Evolutionary conservation across 805 yeast genomes (phyloP).

Genomic region (Saturnispora sanitii): DNA sequence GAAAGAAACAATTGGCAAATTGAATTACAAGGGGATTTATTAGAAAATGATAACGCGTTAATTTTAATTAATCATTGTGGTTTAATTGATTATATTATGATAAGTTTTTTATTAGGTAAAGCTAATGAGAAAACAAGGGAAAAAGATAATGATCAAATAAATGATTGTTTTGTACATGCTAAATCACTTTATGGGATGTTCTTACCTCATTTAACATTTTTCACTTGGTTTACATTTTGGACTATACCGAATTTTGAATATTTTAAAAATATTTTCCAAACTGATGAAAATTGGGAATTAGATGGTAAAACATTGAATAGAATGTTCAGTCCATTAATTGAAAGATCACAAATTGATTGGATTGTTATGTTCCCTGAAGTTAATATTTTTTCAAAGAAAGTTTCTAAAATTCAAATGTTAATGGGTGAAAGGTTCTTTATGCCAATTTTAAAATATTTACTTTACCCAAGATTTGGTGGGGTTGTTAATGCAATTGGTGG

Average conservation of each 20-base stretch:
- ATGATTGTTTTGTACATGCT: constrained; percentile 28
- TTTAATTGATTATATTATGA: constrained; percentile 51
- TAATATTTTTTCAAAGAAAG: constrained; percentile 48
- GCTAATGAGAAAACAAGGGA: constrained; percentile 13
- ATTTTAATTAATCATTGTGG: constrained; percentile 55
- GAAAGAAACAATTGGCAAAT: constrained; percentile 30
- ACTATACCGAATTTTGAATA: constrained; percentile 45
- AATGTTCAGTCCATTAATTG: constrained; percentile 25
- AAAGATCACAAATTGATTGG: constrained; percentile 37
- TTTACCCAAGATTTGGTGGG: constrained; percentile 70
- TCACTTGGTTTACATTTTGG: constrained; percentile 65
- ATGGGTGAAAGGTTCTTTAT: constrained; percentile 48
- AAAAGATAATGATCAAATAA: constrained; percentile 2
- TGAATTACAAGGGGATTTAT: constrained; percentile 34
- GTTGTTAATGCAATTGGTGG: constrained; percentile 41
- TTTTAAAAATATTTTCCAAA: constrained; percentile 36
- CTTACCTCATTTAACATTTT: constrained; percentile 43
- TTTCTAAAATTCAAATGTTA: constrained; percentile 39
- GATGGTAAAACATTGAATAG: constrained; percentile 25
- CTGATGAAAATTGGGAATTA: constrained; percentile 66
- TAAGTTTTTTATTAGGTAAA: constrained; percentile 27
- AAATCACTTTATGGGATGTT: constrained; percentile 37
- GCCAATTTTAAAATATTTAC: constrained; percentile 48
- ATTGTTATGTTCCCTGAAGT: constrained; percentile 80
- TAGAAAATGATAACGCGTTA: constrained; percentile 29